Conservation (phyloP, 2,329 filamentous ascomycete genomes). For the Neurospora crassa region DNA sequence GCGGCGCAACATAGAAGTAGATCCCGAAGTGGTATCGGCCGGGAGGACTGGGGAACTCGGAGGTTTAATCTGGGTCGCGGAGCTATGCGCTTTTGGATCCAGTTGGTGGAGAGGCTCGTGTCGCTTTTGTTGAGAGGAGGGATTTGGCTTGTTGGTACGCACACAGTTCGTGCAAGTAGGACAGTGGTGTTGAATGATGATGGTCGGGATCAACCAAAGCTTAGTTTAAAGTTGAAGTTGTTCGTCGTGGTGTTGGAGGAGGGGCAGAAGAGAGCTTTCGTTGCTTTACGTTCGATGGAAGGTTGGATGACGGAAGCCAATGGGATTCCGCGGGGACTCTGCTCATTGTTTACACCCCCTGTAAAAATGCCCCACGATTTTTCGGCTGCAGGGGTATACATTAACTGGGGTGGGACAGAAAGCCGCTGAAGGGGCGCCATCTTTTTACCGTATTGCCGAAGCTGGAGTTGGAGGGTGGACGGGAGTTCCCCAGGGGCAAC, state of each 20-base stretch:
- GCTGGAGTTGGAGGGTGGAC: not conserved
- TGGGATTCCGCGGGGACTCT: not conserved
- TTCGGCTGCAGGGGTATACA: not conserved
- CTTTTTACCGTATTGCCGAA: not conserved
- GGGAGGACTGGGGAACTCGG: not conserved
- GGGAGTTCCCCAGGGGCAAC: not conserved
- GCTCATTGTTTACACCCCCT: not conserved
- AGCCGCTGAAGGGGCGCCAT: not conserved
- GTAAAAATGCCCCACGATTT: not conserved
- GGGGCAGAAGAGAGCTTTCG: not conserved
- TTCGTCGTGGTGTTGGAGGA: not conserved
- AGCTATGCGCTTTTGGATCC: not conserved
- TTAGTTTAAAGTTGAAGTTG: not conserved
- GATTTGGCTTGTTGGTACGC: not conserved
- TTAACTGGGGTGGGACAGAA: not conserved
- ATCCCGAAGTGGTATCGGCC: constrained; percentile 1
- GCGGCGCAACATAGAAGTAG: constrained; percentile 41
- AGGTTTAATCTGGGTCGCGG: not conserved
- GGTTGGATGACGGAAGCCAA: not conserved
- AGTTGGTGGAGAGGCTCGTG: not conserved
- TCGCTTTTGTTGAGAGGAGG: not conserved
- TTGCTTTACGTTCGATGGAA: not conserved
- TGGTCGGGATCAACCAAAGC: not conserved
- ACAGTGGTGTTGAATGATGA: not conserved
- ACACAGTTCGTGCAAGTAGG: not conserved